Base-by-base conservation (phyloP, 371 early-diverging fungal species). In the Mycotypha africana region DNA sequence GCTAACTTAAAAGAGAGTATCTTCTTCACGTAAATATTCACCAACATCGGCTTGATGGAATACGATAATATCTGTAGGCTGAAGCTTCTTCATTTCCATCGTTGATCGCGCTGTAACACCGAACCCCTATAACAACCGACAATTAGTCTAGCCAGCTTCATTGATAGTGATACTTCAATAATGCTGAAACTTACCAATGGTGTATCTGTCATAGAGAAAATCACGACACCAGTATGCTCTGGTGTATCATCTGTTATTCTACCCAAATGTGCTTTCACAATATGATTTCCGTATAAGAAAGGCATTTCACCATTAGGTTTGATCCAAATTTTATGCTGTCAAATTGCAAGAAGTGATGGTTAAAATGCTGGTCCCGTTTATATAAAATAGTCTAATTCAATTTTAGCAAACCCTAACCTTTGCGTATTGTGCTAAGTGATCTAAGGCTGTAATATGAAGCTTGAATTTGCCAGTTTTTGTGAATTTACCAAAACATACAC, bases 291-390 rank as follows among this genome's bases (percentile, higher is more conserved):
- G 65, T 99, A 99, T 56, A 99, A 62, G 78, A 91, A 97, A 17
- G 97, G 92, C 99, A 98, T 99, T 70, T 99, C 99, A 49, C 99
- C 99, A 63, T 89, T 94, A 31, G 93, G 92, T 73, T 99, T 99
- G 42, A 99, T 87, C 97, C 99, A 99, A 34, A 99, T 88, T 40
- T 70, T 74, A 46, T 74, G 56, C 73, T 67, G 46, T n/a, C n/a
- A n/a, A n/a, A n/a, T n/a, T n/a, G n/a, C n/a, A n/a, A n/a, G n/a
- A n/a, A n/a, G n/a, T n/a, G n/a, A n/a, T n/a, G n/a, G n/a, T n/a
- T n/a, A n/a, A n/a, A n/a, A n/a, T n/a, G n/a, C n/a, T n/a, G n/a
- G n/a, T n/a, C n/a, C n/a, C n/a, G n/a, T n/a, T n/a, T n/a, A n/a
- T n/a, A n/a, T n/a, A n/a, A n/a, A n/a, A n/a, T n/a, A n/a, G n/a